These are phyloP conservation scores for Aaosphaeria arxii DNA, from an alignment of 2,329 filamentous ascomycete species.

Conservation along the genomic window DNA sequence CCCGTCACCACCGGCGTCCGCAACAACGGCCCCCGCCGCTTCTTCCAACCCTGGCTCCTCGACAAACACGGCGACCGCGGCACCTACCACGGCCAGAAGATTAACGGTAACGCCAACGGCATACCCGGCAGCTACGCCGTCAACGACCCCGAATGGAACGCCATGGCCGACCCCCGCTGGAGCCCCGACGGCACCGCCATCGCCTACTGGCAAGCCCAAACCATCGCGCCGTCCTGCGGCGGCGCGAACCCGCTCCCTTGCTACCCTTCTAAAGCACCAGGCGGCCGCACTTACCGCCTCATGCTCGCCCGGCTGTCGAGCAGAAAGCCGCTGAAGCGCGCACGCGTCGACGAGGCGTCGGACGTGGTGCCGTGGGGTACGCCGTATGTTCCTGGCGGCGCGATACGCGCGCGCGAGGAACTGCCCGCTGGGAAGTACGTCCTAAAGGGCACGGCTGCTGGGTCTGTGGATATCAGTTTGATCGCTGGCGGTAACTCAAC, in stretches of 20 bases:
- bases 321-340: conserved; percentile 20
- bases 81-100: conserved; percentile 41
- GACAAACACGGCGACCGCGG: conserved; percentile 44
- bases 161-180: conserved; percentile 41
- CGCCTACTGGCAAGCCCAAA: conserved; percentile 40
- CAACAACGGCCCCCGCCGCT: conserved; percentile 44
- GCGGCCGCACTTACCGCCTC: conserved; percentile 36
- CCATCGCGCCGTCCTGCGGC: conserved; percentile 41
- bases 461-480: conserved; percentile 6
- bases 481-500: too few species aligned
- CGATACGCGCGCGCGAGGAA: neutral
- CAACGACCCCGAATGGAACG: conserved; percentile 49
- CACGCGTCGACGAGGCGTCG: conserved; percentile 15
- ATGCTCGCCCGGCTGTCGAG: conserved; percentile 41
- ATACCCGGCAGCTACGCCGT: conserved; percentile 7
- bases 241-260: conserved; percentile 43
- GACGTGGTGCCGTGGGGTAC: conserved; percentile 34
- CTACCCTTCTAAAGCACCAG: conserved; percentile 36
- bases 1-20: conserved; percentile 38
- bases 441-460: conserved; percentile 1
- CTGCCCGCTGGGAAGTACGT: neutral
- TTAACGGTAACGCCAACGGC: conserved; percentile 33
- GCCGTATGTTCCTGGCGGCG: conserved; percentile 19
- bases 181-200: conserved; percentile 41
- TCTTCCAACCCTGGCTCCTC: conserved; percentile 45